A percentile compares a stretch with the other conserved stretches of the same genome.
Evolutionary conservation across 1,284 basidiomycete species (phyloP).

Genomic region (Moesziomyces globuligerus): DNA sequence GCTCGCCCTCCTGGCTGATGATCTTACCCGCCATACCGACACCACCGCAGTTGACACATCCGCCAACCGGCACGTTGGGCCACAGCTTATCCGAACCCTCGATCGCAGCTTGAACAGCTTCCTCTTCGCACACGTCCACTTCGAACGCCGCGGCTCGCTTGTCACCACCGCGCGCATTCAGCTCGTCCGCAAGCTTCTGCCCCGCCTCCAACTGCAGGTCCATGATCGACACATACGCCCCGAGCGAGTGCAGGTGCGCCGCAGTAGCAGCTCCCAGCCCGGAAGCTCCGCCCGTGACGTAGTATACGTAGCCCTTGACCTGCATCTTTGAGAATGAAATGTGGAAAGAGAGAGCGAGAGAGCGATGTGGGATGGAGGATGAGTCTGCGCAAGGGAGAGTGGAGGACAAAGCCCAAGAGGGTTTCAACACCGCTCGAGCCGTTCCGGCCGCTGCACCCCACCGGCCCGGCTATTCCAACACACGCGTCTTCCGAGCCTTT

Average conservation of each 20-base stretch:
- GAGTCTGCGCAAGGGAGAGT: not conserved
- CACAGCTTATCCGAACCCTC: constrained; percentile 45
- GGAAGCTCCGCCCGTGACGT: constrained; percentile 60
- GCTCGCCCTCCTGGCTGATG: constrained; percentile 59
- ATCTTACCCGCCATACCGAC: constrained; percentile 67
- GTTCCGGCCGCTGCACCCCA: not conserved
- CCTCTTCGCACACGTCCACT: constrained; percentile 64
- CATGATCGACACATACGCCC: constrained; percentile 59
- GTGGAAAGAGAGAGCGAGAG: not conserved
- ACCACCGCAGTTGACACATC: constrained; percentile 67
- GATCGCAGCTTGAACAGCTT: constrained; percentile 56
- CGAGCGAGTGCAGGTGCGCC: constrained; percentile 38
- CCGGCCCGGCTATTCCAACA: not conserved
- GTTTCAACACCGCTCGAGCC: not conserved
- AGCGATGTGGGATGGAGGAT: not conserved
- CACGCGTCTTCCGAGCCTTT: not conserved
- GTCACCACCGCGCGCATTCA: constrained; percentile 18
- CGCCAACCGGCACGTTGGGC: constrained; percentile 55
- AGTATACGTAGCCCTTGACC: constrained; percentile 50
- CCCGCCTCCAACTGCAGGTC: constrained; percentile 53
- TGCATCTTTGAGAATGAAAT: constrained; percentile 44
- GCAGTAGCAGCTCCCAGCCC: constrained; percentile 65
- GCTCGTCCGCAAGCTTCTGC: constrained; percentile 19
- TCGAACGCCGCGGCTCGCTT: constrained; percentile 42
- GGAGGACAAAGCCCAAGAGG: not conserved